Percentiles rank a stretch among this genome's conserved stretches.
Conservation (phyloP, 495 filamentous ascomycete genomes). For the Tuber brumale region DNA sequence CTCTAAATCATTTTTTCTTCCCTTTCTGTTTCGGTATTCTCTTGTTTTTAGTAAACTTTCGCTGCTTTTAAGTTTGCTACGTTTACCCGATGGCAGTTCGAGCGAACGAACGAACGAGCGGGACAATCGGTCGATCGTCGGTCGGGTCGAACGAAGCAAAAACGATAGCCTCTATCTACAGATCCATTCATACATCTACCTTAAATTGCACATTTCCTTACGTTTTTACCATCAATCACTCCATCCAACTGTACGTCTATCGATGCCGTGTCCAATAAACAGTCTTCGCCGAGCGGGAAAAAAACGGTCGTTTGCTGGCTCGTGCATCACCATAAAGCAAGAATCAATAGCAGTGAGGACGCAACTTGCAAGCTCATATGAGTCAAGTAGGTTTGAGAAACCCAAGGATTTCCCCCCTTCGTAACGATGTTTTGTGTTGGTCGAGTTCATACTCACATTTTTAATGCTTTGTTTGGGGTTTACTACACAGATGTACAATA, state of each 20-base stretch:
- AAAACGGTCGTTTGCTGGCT: background rate
- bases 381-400: constrained; percentile 2
- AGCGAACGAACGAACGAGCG: constrained; percentile 38
- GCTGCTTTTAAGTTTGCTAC: constrained; percentile 35
- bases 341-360: background rate
- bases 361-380: background rate
- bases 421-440: background rate
- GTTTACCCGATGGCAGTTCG: constrained; percentile 41
- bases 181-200: constrained; percentile 2
- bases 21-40: constrained; percentile 19
- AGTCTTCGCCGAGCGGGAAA: background rate
- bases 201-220: constrained; percentile 7
- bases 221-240: constrained; percentile 4
- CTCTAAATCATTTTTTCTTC: constrained; percentile 11
- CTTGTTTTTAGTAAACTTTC: constrained; percentile 29
- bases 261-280: constrained; percentile 3
- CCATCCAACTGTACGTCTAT: constrained; percentile 1
- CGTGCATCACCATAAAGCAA: background rate
- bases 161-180: constrained; percentile 2
- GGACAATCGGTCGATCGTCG: constrained; percentile 34
- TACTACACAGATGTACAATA: constrained; percentile 3
- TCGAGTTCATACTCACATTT: background rate
- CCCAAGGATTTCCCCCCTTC: background rate
- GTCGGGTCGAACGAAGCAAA: constrained; percentile 30
- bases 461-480: background rate